phyloP scores from a whole-genome alignment of 805 yeast genomes.

The Debaryomyces castellii region DNA sequence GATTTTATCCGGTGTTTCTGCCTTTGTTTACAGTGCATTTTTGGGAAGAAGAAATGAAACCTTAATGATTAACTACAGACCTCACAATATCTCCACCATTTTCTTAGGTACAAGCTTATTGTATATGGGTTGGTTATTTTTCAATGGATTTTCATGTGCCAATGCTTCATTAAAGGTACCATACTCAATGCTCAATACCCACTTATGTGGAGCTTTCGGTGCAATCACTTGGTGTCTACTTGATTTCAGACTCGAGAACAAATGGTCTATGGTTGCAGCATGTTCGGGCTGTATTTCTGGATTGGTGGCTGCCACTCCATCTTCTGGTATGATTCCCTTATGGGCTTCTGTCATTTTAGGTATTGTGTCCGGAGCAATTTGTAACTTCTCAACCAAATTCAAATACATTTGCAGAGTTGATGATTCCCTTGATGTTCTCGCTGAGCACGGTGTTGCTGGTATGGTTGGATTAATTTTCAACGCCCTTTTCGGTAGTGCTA shows the following conservation, averaged over 20 bases:
- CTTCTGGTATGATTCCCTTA: constrained; percentile 85
- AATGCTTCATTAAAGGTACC: constrained; percentile 82
- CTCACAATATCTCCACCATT: constrained; percentile 90
- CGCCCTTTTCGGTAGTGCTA: constrained; percentile 81
- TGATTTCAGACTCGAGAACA: constrained; percentile 83
- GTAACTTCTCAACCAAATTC: constrained; percentile 87
- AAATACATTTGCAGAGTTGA: constrained; percentile 81
- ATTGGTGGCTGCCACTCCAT: constrained; percentile 94
- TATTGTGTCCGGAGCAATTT: constrained; percentile 71
- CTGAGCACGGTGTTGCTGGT: constrained; percentile 99
- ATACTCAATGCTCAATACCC: constrained; percentile 90
- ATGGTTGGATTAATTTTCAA: constrained; percentile 86
- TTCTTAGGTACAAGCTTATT: constrained; percentile 83
- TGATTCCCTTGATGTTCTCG: constrained; percentile 91
- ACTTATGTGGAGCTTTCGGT: constrained; percentile 84
- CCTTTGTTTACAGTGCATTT: constrained; percentile 80
- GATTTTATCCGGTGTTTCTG: constrained; percentile 86
- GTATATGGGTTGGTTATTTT: constrained; percentile 96
- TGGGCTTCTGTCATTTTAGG: constrained; percentile 92
- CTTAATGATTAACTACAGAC: constrained; percentile 82
- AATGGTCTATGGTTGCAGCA: constrained; percentile 92
- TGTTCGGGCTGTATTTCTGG: constrained; percentile 97
- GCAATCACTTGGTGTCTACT: constrained; percentile 89
- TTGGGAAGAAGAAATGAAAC: constrained; percentile 76
- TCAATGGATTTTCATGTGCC: constrained; percentile 87